A percentile compares a stretch with the other conserved stretches of the same genome.
Conservation (phyloP, 202 grass and related monocot species). For the Zoysia matrella region DNA sequence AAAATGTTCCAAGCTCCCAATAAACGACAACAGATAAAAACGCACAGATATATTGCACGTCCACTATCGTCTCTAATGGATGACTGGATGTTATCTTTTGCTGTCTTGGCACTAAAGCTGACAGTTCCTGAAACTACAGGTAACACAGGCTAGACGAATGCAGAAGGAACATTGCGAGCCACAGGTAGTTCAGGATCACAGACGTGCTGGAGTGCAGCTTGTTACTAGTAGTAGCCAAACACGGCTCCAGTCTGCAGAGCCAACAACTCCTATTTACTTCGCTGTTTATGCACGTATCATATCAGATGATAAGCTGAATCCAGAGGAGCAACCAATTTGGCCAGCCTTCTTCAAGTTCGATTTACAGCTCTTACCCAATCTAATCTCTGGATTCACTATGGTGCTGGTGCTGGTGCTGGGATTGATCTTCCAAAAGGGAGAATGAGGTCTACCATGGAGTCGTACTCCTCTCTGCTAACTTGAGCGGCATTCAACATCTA, state of each 20-base stretch:
- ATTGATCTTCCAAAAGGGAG: slow-evolving; percentile 66
- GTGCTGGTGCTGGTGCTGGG: background rate
- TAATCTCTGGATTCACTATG: too few relatives aligned
- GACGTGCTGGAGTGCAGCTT: background rate
- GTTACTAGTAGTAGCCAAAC: background rate
- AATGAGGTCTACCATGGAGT: slow-evolving; percentile 62
- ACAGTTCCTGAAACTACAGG: background rate
- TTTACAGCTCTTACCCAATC: background rate
- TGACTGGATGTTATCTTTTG: slow-evolving; percentile 32
- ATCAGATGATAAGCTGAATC: background rate
- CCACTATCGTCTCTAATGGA: background rate
- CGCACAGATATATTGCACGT: background rate
- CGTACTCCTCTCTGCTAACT: slow-evolving; percentile 62
- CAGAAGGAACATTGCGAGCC: slow-evolving; percentile 9
- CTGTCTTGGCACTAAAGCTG: slow-evolving; percentile 8
- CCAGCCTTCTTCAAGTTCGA: background rate
- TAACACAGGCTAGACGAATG: background rate
- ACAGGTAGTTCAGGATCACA: background rate
- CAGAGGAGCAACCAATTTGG: background rate
- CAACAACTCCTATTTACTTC: background rate
- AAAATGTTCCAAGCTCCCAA: background rate
- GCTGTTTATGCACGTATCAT: background rate
- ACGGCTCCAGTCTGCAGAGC: background rate
- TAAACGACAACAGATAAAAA: background rate
- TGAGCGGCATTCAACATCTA: slow-evolving; percentile 73